Base-by-base conservation (phyloP, 495 filamentous ascomycete species). In the Aspergillus avenaceus region DNA sequence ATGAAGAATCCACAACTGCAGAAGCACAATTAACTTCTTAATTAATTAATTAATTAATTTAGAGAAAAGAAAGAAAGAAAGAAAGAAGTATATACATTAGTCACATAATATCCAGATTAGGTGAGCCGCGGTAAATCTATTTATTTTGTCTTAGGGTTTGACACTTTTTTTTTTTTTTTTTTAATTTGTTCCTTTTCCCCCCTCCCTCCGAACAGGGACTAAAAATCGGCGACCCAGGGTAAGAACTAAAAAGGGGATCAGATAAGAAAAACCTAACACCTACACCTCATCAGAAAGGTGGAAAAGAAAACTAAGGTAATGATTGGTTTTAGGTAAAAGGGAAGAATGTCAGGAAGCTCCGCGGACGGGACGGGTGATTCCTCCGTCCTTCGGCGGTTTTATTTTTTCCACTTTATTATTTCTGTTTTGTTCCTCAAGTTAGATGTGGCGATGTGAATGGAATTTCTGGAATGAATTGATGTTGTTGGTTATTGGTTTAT, bases 101-200 rank as follows among this genome's bases (percentile, higher is more conserved):
- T n/a, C n/a, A n/a, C n/a, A n/a, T n/a, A n/a, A n/a, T n/a, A n/a
- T n/a, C n/a, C n/a, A n/a, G n/a, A n/a, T n/a, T n/a, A n/a, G n/a
- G n/a, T n/a, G n/a, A n/a, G n/a, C n/a, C n/a, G n/a, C n/a, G n/a
- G n/a, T n/a, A n/a, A n/a, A n/a, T n/a, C n/a, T n/a, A n/a, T n/a
- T n/a, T n/a, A n/a, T n/a, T 48, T 54, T 52, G 23, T 52, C 12
- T 32, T 26, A n/a, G 38, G n/a, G 6, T 50, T 24, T 31, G 52
- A 59, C 52, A 45, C 41, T 41, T 22, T 32, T 8, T 42, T 28
- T 25, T 51, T 16, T 24, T n/a, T 19, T 21, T 21, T 47, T 22
- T 47, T 14, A n/a, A 14, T 25, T 22, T 24, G 16, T 32, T 38
- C 31, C 11, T 38, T 21, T 19, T n/a, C 14, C 3, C 6, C 19